A percentile compares a stretch with the other conserved stretches of the same genome.
phyloP scores from a whole-genome alignment of 305 asterid species.

The Rubia balearica region DNA sequence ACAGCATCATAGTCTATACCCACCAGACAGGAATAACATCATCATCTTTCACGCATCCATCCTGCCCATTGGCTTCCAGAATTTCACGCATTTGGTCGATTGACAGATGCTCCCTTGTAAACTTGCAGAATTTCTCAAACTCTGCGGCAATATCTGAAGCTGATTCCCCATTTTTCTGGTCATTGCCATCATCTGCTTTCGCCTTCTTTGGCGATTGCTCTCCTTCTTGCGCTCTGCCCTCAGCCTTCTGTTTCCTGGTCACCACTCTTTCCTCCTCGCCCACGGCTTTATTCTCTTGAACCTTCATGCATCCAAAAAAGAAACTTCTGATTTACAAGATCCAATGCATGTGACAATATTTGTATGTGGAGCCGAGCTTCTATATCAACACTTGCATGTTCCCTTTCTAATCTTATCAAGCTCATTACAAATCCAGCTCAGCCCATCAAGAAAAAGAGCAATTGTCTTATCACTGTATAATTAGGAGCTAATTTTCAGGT shows the following conservation, averaged over 20 bases:
- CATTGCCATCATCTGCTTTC: slow-evolving; percentile 14
- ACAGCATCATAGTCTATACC: not conserved
- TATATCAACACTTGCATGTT: not conserved
- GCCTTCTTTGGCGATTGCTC: slow-evolving; percentile 44
- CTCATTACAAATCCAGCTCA: not conserved
- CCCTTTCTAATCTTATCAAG: not conserved
- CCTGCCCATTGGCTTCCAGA: slow-evolving; percentile 60
- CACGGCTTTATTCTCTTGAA: slow-evolving; percentile 43
- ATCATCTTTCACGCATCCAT: slow-evolving; percentile 41
- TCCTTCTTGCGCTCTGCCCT: slow-evolving; percentile 27
- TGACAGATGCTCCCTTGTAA: slow-evolving; percentile 53
- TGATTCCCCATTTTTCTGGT: slow-evolving; percentile 24
- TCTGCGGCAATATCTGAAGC: slow-evolving; percentile 36
- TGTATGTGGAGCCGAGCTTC: too few species aligned
- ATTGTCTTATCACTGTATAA: not conserved
- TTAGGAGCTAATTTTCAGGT: not conserved
- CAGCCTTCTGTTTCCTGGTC: slow-evolving; percentile 81
- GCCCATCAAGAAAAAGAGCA: not conserved
- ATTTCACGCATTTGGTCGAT: slow-evolving; percentile 68
- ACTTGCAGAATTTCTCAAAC: slow-evolving; percentile 55
- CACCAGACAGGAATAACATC: slow-evolving; percentile 87
- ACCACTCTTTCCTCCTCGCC: slow-evolving; percentile 44
- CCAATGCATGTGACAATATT: too few species aligned
- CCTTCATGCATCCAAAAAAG: slow-evolving; percentile 17
- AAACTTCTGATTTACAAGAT: not conserved